Percentiles rank a stretch among this genome's conserved stretches.
These are phyloP conservation scores for Rhynchospora pubera DNA, from an alignment of 176 grass and related monocot species.

Conservation along the genomic window DNA sequence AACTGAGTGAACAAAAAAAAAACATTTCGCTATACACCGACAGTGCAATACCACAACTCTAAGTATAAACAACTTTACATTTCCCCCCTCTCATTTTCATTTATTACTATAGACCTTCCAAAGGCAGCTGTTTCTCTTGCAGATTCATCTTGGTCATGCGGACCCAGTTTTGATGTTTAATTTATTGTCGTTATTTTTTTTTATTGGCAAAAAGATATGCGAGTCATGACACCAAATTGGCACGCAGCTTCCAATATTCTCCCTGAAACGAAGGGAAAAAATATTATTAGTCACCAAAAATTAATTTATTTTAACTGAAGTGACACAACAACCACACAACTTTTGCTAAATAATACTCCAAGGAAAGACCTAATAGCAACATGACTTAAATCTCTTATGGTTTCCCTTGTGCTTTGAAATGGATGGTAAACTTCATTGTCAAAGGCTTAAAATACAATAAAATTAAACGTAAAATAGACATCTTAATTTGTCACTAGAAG, in stretches of 20 bases:
- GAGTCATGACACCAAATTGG: constrained; percentile 36
- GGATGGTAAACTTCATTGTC: not conserved
- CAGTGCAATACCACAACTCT: too few relatives aligned
- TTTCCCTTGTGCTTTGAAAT: constrained; percentile 7
- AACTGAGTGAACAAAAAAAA: constrained; percentile 17
- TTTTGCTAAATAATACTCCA: not conserved
- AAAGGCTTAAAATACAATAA: not conserved
- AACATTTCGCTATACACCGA: constrained; percentile 37
- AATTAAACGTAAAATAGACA: not conserved
- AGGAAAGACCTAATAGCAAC: not conserved
- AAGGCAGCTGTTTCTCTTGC: not conserved
- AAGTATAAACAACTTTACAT: constrained; percentile 38
- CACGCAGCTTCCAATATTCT: constrained; percentile 66
- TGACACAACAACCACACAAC: not conserved
- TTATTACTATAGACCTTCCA: constrained; percentile 21
- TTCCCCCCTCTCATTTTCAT: not conserved
- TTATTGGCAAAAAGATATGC: constrained; percentile 48
- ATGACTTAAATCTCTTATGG: not conserved
- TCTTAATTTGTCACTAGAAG: not conserved
- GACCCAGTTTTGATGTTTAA: not conserved
- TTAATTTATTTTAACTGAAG: not conserved
- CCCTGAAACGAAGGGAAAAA: constrained; percentile 31
- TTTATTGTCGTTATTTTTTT: not conserved
- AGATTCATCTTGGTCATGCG: constrained; percentile 24
- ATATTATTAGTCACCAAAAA: not conserved